Evolutionary conservation across 148 eudicot species (phyloP).

Genomic region (Chenopodium suecicum): DNA sequence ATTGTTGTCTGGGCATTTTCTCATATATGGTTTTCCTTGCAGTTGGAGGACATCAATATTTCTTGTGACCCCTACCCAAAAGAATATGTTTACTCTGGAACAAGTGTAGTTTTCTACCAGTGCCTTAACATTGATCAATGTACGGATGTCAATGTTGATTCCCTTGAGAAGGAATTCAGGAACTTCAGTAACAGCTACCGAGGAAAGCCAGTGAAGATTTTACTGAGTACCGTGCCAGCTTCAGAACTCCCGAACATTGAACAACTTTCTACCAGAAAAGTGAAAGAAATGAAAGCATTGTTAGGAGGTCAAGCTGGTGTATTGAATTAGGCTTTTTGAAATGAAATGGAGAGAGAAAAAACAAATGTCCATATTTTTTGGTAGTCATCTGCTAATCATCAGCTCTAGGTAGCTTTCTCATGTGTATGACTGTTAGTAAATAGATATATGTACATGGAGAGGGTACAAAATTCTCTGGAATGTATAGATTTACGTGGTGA

Average conservation of each 20-base stretch:
- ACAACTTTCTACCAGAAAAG: background rate
- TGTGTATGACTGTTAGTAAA: background rate
- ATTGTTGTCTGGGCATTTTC: background rate
- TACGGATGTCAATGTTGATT: slow-evolving; percentile 16
- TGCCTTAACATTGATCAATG: slow-evolving; percentile 36
- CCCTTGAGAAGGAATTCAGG: slow-evolving; percentile 35
- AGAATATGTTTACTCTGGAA: slow-evolving; percentile 37
- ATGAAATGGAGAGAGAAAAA: background rate
- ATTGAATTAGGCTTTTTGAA: background rate
- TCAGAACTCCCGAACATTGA: slow-evolving; percentile 37
- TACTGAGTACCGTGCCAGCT: slow-evolving; percentile 37
- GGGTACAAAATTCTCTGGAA: background rate
- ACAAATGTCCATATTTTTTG: background rate
- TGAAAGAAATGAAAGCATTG: slow-evolving; percentile 12
- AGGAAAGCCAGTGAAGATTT: slow-evolving; percentile 34
- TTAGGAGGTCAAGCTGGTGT: slow-evolving; percentile 11
- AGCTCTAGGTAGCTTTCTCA: too few relatives aligned
- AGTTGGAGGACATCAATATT: slow-evolving; percentile 53
- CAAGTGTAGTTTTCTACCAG: slow-evolving; percentile 52
- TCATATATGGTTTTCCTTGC: slow-evolving; percentile 10
- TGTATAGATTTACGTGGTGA: background rate
- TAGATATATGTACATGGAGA: background rate
- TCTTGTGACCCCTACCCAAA: slow-evolving; percentile 66
- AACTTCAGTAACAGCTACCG: slow-evolving; percentile 27
- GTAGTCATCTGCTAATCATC: background rate